These are phyloP conservation scores for Fusarium napiforme DNA, from an alignment of 2,329 filamentous ascomycete species.

Conservation along the genomic window DNA sequence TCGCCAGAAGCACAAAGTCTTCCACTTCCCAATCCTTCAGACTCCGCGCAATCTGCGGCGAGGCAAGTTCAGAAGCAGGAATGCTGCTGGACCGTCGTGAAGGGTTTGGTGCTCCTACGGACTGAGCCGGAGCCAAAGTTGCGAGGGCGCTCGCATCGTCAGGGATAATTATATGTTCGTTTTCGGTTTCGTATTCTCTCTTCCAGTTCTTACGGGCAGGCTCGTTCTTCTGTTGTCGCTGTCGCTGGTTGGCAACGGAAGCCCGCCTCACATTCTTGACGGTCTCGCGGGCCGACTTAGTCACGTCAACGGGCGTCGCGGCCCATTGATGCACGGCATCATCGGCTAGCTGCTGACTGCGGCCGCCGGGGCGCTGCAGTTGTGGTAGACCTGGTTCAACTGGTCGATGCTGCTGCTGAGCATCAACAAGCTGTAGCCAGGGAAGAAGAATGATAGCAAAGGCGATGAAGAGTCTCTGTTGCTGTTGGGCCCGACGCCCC, in stretches of 20 bases:
- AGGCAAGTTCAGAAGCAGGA: slow-evolving; percentile 72
- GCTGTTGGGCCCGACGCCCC: slow-evolving; percentile 60
- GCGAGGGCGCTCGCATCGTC: slow-evolving; percentile 93
- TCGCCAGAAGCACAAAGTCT: slow-evolving; percentile 99
- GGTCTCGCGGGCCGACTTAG: slow-evolving; percentile 45
- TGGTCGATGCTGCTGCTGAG: slow-evolving; percentile 70
- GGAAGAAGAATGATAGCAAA: slow-evolving; percentile 69
- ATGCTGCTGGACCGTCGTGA: slow-evolving; percentile 72
- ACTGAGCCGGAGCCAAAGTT: slow-evolving; percentile 95
- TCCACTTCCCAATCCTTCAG: slow-evolving; percentile 99
- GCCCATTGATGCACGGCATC: slow-evolving; percentile 48
- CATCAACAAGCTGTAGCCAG: slow-evolving; percentile 65
- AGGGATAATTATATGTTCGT: slow-evolving; percentile 53
- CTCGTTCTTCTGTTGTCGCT: slow-evolving; percentile 40
- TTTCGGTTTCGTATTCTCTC: slow-evolving; percentile 45
- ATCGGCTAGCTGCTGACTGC: slow-evolving; percentile 44
- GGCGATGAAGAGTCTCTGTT: slow-evolving; percentile 63
- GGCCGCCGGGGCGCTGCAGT: slow-evolving; percentile 37
- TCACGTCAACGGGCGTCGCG: slow-evolving; percentile 46
- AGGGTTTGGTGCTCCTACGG: slow-evolving; percentile 91
- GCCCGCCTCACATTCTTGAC: slow-evolving; percentile 43
- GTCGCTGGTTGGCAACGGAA: slow-evolving; percentile 42
- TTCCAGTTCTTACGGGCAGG: slow-evolving; percentile 49
- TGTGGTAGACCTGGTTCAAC: slow-evolving; percentile 32
- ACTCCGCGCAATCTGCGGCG: slow-evolving; percentile 94